Percentiles rank a stretch among this genome's conserved stretches.
These are phyloP conservation scores for Penicillium sp. DNA, from an alignment of 2,329 filamentous ascomycete genomes.

Conservation along the genomic window DNA sequence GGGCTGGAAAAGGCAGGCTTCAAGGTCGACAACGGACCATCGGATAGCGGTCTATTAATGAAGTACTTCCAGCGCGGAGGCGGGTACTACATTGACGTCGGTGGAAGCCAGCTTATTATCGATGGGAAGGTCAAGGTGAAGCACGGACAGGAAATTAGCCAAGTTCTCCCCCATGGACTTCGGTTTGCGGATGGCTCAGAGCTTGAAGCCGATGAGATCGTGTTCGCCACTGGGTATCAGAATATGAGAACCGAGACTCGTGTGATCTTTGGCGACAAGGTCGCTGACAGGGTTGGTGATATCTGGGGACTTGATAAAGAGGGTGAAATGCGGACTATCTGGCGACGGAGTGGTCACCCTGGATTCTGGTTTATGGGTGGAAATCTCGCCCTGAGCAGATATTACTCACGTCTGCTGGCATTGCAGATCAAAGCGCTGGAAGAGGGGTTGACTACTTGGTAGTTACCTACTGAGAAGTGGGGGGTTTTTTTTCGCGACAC, in stretches of 20 bases:
- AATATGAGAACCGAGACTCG: slow-evolving; percentile 66
- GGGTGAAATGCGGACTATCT: slow-evolving; percentile 58
- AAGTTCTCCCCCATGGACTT: slow-evolving; percentile 51
- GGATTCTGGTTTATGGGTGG: slow-evolving; percentile 69
- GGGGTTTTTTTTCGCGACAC: neutral
- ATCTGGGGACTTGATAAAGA: slow-evolving; percentile 62
- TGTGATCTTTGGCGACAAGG: slow-evolving; percentile 59
- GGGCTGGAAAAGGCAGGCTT: slow-evolving; percentile 59
- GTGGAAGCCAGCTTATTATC: slow-evolving; percentile 59
- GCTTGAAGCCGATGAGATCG: slow-evolving; percentile 62
- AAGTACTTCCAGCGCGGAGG: slow-evolving; percentile 67
- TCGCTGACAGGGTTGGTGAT: slow-evolving; percentile 58
- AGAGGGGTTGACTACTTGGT: slow-evolving; percentile 24
- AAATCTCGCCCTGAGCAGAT: slow-evolving; percentile 62
- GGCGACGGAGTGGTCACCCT: slow-evolving; percentile 60
- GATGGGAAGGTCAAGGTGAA: slow-evolving; percentile 65
- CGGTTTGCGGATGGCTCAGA: slow-evolving; percentile 57
- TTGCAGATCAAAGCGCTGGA: slow-evolving; percentile 51
- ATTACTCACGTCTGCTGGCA: slow-evolving; percentile 56
- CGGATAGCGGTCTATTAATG: slow-evolving; percentile 56
- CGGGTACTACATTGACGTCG: slow-evolving; percentile 70
- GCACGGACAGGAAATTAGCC: slow-evolving; percentile 58
- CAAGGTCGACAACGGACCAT: slow-evolving; percentile 57
- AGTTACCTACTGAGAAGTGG: neutral
- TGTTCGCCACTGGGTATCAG: slow-evolving; percentile 60